Evolutionary conservation across 192 early-diverging fungal species (phyloP), one percentile per base, ranked within the genome.

Genomic region (Backusella tarrabulga): DNA sequence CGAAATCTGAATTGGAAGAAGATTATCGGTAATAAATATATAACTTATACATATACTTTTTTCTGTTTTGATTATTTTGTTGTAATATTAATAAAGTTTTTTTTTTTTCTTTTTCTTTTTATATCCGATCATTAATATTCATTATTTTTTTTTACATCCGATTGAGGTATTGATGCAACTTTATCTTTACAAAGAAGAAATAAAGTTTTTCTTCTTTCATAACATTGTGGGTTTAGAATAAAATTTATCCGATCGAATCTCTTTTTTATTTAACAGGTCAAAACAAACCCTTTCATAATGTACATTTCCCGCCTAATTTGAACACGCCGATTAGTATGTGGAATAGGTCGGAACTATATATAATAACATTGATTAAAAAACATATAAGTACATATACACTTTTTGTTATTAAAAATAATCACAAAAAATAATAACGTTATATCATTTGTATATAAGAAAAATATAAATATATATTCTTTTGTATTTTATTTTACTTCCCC

Each of bases 21-120:
- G 71, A 74, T 56, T 63, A 56, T 74, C 54, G 54, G 54, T 56
- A 56, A 56, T 56, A 56, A 56, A 56, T 56, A 21, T 21, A 56
- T 21, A 11, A 56, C n/a, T 32, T 21, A 21, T 56, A 56, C 21
- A 21, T 21, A 21, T 56, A 56, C 54, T 56, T 21, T 32, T 56
- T 56, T 21, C 21, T 56, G 54, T 21, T 56, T 56, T 56, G 54
- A 9, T 56, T 21, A 21, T 40, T 40, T 40, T 40, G n/a, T 56
- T 56, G 54, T 56, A 56, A 56, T 56, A 56, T 56, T 56, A 56
- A 56, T 56, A 56, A 56, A 56, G 52, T 56, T 56, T 56, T n/a
- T 56, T 56, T 56, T 56, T 6, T 32, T 32, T 32, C 29, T 32
- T n/a, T 56, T 56, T 56, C 19, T n/a, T 56, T 44, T 56, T 56